A percentile compares a stretch with the other conserved stretches of the same genome.
Evolutionary conservation across 129 eudicot species (phyloP).

Genomic region (Arctium lappa): DNA sequence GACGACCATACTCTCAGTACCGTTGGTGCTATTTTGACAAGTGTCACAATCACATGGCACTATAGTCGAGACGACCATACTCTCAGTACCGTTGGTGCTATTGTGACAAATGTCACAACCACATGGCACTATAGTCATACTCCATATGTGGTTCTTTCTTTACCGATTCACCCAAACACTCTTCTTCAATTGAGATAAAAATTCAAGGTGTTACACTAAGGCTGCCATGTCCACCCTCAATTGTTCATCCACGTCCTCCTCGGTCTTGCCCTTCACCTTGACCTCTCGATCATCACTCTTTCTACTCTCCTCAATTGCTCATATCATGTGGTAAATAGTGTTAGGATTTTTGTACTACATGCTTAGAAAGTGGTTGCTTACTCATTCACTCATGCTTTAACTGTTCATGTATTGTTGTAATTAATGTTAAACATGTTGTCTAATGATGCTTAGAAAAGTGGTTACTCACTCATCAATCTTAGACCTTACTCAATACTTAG

Average conservation of each 20-base stretch:
- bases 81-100: no score
- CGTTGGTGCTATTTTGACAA: no score
- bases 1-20: no score
- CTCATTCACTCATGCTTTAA: background rate
- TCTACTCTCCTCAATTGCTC: background rate
- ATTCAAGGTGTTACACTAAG: background rate
- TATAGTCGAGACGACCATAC: no score
- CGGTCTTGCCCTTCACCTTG: background rate
- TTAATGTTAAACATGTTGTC: background rate
- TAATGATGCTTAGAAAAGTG: constrained; percentile 8
- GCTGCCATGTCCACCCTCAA: background rate
- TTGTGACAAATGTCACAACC: no score
- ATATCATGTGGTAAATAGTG: constrained; percentile 4
- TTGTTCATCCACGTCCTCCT: background rate
- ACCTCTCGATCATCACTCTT: background rate
- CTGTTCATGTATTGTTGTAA: background rate
- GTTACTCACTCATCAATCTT: background rate
- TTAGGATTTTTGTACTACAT: background rate
- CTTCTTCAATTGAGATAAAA: no score
- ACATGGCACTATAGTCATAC: no score
- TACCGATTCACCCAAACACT: no score
- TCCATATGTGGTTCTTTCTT: no score
- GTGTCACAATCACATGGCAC: no score
- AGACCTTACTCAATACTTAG: background rate
- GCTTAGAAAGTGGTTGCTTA: constrained; percentile 12